A percentile compares a stretch with the other conserved stretches of the same genome.
Conservation (phyloP, 768 basidiomycete genomes). For the Termitomyces sp. region DNA sequence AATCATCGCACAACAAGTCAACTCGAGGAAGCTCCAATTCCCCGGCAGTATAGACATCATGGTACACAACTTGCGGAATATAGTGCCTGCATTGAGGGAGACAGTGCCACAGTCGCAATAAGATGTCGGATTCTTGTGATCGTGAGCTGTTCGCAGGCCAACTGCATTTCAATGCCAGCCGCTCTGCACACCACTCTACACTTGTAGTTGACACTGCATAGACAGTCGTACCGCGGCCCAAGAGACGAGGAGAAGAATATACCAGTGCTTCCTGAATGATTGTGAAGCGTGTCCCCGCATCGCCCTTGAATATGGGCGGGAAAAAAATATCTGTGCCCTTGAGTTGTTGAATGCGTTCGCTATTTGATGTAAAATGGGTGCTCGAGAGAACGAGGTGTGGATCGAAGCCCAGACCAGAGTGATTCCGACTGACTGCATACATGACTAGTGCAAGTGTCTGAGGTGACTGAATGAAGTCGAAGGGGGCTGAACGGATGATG, state of each 20-base stretch:
- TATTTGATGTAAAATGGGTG: not conserved
- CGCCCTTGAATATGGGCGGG: not conserved
- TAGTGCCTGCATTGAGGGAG: conserved; percentile 11
- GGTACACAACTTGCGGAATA: conserved; percentile 7
- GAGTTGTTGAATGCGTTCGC: not conserved
- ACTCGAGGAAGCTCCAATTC: conserved; percentile 1
- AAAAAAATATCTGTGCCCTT: not conserved
- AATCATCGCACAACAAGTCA: not conserved
- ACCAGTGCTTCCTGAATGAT: not conserved
- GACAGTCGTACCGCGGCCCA: conserved; percentile 18
- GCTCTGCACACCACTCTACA: not conserved
- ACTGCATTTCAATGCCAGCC: conserved; percentile 12
- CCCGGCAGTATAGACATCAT: not conserved
- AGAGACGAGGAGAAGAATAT: conserved; percentile 7
- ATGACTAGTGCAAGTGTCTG: conserved; percentile 18
- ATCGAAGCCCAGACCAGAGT: not conserved
- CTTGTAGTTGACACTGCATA: not conserved
- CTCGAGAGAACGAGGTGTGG: not conserved
- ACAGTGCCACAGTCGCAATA: conserved; percentile 2
- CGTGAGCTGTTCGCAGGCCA: conserved; percentile 12
- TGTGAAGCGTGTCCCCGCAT: not conserved
- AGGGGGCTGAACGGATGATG: conserved; percentile 14
- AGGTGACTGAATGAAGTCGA: conserved; percentile 16
- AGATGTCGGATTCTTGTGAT: conserved; percentile 5
- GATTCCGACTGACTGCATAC: conserved; percentile 13